A percentile compares a stretch with the other conserved stretches of the same genome.
Conservation (phyloP, 2,329 filamentous ascomycete genomes). For the Microcera coccophila region DNA sequence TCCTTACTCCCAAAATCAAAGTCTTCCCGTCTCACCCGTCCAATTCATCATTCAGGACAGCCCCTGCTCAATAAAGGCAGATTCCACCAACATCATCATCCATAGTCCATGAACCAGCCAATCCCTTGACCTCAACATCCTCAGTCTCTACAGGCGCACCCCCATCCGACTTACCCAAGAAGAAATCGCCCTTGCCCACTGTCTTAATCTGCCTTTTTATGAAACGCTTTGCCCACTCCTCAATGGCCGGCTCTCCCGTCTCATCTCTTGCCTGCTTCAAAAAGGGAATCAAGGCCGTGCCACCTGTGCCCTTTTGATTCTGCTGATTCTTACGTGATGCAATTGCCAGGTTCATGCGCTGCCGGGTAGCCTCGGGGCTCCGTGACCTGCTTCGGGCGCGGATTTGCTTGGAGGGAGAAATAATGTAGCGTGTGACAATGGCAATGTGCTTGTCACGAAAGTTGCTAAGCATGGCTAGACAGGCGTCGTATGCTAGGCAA, state of each 20-base stretch:
- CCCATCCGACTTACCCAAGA: conserved; percentile 51
- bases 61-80: conserved; percentile 45
- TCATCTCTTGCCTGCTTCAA: conserved; percentile 95
- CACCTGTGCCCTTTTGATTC: conserved; percentile 83
- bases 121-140: conserved; percentile 55
- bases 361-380: conserved; percentile 50
- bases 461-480: conserved; percentile 63
- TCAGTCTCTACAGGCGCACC: conserved; percentile 37
- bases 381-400: conserved; percentile 60
- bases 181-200: conserved; percentile 54
- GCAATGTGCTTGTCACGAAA: conserved; percentile 94
- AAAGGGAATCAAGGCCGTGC: conserved; percentile 90
- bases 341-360: conserved; percentile 58
- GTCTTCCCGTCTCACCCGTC: not conserved
- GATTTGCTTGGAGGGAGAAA: conserved; percentile 77
- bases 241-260: conserved; percentile 85
- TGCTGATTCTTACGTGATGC: conserved; percentile 48
- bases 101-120: conserved; percentile 85
- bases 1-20: conserved; percentile 1
- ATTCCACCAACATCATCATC: conserved; percentile 71
- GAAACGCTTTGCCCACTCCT: conserved; percentile 56
- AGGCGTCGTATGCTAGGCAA: conserved; percentile 82
- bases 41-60: not conserved
- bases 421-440: conserved; percentile 93
- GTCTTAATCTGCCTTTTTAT: conserved; percentile 51